These are phyloP conservation scores for Bipolaris sorokiniana DNA, from an alignment of 2,329 filamentous ascomycete genomes.

Conservation along the genomic window DNA sequence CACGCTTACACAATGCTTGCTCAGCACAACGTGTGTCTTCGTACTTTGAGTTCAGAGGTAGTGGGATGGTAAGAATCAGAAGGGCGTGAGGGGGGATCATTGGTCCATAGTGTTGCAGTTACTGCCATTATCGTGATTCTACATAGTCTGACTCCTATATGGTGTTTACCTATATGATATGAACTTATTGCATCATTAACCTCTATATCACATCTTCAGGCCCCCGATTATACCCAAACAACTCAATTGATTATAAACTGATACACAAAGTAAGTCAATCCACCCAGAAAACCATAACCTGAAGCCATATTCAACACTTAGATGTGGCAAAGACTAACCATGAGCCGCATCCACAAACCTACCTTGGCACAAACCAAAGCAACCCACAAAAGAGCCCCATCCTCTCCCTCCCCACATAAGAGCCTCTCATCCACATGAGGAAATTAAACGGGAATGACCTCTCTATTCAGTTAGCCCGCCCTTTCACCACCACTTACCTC, in stretches of 20 bases:
- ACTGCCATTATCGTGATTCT: background rate
- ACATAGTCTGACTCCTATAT: background rate
- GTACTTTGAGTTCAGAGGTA: background rate
- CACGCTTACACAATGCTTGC: conserved; percentile 2
- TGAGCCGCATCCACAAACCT: too few species aligned
- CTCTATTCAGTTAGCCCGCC: background rate
- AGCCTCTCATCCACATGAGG: background rate
- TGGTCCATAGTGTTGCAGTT: background rate
- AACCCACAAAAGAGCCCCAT: too few species aligned
- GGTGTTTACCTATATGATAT: background rate
- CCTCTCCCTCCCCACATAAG: too few species aligned
- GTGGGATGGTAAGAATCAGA: background rate
- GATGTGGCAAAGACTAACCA: too few species aligned
- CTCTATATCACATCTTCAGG: background rate
- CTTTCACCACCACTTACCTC: background rate
- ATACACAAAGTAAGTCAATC: too few species aligned
- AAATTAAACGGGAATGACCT: background rate
- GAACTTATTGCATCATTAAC: background rate
- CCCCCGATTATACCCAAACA: background rate
- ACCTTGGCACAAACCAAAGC: too few species aligned
- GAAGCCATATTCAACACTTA: too few species aligned
- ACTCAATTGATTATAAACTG: too few species aligned
- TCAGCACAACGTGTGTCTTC: background rate
- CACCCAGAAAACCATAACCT: too few species aligned
- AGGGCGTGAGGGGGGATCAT: background rate